phyloP scores from a whole-genome alignment of 2,329 filamentous ascomycete genomes.

The Ascochyta clinopodiicola region DNA sequence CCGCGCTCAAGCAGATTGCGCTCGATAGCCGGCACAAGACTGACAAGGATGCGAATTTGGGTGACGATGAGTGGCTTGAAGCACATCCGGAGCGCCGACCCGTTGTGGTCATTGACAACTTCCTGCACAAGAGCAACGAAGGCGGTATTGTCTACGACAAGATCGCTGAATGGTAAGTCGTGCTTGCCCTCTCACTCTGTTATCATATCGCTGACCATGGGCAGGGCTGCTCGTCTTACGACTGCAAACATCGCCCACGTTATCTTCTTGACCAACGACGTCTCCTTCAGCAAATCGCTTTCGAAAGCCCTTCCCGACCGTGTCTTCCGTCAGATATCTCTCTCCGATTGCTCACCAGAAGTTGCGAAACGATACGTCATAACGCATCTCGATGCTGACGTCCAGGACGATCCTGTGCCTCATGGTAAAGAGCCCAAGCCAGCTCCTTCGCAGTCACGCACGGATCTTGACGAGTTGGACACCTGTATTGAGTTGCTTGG shows the following conservation, averaged over 20 bases:
- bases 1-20: constrained; percentile 79
- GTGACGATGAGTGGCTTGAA: constrained; percentile 87
- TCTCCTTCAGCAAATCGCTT: constrained; percentile 85
- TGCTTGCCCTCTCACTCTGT: background rate
- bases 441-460: constrained; percentile 55
- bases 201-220: constrained; percentile 13
- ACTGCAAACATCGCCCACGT: constrained; percentile 91
- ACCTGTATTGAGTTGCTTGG: constrained; percentile 81
- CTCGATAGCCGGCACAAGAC: constrained; percentile 72
- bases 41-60: constrained; percentile 74
- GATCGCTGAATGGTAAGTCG: constrained; percentile 71
- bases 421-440: constrained; percentile 50
- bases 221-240: constrained; percentile 77
- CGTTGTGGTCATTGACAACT: constrained; percentile 90
- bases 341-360: constrained; percentile 83
- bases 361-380: constrained; percentile 92
- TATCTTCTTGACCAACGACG: constrained; percentile 89
- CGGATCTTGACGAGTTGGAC: constrained; percentile 75
- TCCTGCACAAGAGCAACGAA: constrained; percentile 74
- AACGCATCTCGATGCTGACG: constrained; percentile 70
- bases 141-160: constrained; percentile 58
- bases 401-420: constrained; percentile 49
- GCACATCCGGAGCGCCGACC: constrained; percentile 83
- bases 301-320: constrained; percentile 88
- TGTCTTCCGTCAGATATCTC: constrained; percentile 82